Evolutionary conservation across 73 alveolate species (phyloP).

Genomic region (Tetrahymena elliotti): DNA sequence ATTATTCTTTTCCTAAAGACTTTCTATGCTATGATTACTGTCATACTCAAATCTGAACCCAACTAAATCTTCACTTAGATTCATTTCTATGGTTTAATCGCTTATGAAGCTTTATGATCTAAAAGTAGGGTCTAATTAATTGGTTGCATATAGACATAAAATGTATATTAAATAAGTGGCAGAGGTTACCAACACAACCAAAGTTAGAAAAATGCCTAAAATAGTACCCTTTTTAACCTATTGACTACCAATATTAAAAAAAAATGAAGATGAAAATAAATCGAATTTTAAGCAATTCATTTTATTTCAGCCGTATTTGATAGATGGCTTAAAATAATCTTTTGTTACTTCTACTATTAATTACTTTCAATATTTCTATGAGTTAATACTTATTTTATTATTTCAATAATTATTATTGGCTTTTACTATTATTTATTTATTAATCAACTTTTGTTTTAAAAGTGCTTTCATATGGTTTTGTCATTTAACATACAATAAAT

Average conservation of each 20-base stretch:
- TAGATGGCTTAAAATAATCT: too few relatives aligned
- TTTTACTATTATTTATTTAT: too few relatives aligned
- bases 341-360: too few relatives aligned
- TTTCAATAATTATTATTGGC: too few relatives aligned
- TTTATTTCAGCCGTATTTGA: too few relatives aligned
- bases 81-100: background rate
- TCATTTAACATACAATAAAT: too few relatives aligned
- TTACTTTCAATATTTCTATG: too few relatives aligned
- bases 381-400: too few relatives aligned
- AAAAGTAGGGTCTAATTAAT: background rate
- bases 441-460: too few relatives aligned
- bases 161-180: background rate
- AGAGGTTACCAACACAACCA: background rate
- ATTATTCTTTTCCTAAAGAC: background rate
- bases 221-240: background rate
- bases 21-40: background rate
- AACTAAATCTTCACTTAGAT: background rate
- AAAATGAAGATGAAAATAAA: background rate
- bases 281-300: background rate
- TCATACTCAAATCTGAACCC: background rate
- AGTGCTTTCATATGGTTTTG: too few relatives aligned
- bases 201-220: background rate
- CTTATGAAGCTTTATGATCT: background rate
- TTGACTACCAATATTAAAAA: background rate
- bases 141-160: background rate